Evolutionary conservation across 805 yeast genomes (phyloP).

Genomic region (Pichia heedii): DNA sequence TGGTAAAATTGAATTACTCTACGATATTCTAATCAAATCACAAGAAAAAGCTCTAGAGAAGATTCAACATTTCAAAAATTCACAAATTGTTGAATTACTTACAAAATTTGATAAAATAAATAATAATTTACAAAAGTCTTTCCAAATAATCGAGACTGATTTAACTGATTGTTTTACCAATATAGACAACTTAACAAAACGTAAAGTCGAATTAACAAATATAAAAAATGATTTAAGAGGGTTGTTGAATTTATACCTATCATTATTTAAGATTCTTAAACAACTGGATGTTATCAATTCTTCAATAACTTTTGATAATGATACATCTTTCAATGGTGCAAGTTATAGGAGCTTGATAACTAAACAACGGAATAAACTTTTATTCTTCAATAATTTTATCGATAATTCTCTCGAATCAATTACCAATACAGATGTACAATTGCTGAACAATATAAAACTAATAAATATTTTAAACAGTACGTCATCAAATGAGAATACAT

Average conservation of each 20-base stretch:
- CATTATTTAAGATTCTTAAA: neutral
- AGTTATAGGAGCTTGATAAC: neutral
- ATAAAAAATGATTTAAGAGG: neutral
- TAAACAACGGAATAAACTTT: neutral
- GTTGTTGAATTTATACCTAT: neutral
- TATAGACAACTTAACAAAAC: neutral
- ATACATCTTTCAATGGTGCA: no score
- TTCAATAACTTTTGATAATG: neutral
- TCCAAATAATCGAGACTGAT: neutral
- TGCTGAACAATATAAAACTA: neutral
- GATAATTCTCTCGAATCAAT: neutral
- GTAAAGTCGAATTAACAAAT: neutral
- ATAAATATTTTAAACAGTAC: neutral
- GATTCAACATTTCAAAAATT: neutral
- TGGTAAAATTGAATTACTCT: neutral
- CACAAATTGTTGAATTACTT: neutral
- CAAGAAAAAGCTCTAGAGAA: neutral
- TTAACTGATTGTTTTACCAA: neutral
- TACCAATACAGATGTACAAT: neutral
- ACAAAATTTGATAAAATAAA: neutral
- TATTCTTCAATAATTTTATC: neutral
- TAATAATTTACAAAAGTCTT: neutral
- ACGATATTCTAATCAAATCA: neutral
- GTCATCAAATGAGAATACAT: neutral
- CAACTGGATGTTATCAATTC: neutral